Percentiles rank a stretch among this genome's conserved stretches.
Conservation (phyloP, 2,329 filamentous ascomycete species). For the Daldinia eschscholtzii region DNA sequence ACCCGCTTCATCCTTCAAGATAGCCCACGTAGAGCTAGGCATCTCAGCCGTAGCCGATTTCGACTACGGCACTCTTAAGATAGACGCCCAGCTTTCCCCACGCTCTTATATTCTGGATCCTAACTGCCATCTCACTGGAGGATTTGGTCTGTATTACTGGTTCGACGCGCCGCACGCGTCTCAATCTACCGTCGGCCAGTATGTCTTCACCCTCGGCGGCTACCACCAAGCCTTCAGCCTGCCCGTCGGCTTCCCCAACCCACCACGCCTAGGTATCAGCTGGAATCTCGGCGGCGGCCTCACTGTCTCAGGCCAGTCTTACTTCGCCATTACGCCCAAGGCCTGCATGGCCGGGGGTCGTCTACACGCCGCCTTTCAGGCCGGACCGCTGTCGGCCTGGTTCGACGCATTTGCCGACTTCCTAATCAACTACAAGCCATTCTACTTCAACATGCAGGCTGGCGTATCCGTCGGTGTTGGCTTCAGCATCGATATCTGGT, state of each 20-base stretch:
- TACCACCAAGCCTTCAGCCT: slow-evolving; percentile 56
- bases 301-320: slow-evolving; percentile 56
- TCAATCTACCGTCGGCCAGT: slow-evolving; percentile 54
- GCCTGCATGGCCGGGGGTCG: slow-evolving; percentile 58
- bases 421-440: slow-evolving; percentile 58
- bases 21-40: slow-evolving; percentile 57
- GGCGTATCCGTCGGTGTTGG: slow-evolving; percentile 50
- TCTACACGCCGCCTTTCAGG: slow-evolving; percentile 47
- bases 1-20: slow-evolving; percentile 28
- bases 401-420: slow-evolving; percentile 59
- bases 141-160: slow-evolving; percentile 58
- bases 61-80: slow-evolving; percentile 52
- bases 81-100: slow-evolving; percentile 58
- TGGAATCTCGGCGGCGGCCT: slow-evolving; percentile 53
- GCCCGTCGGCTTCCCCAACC: slow-evolving; percentile 55
- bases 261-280: slow-evolving; percentile 55
- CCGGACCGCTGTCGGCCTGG: slow-evolving; percentile 54
- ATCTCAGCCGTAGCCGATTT: slow-evolving; percentile 54
- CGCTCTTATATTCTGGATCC: slow-evolving; percentile 56
- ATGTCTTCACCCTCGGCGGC: slow-evolving; percentile 61
- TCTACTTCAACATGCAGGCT: slow-evolving; percentile 52
- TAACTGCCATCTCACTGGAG: slow-evolving; percentile 58
- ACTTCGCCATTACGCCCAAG: slow-evolving; percentile 62
- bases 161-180: slow-evolving; percentile 45
- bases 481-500: slow-evolving; percentile 48